Evolutionary conservation across 768 basidiomycete genomes (phyloP).

Genomic region (Boletus barrowsii): DNA sequence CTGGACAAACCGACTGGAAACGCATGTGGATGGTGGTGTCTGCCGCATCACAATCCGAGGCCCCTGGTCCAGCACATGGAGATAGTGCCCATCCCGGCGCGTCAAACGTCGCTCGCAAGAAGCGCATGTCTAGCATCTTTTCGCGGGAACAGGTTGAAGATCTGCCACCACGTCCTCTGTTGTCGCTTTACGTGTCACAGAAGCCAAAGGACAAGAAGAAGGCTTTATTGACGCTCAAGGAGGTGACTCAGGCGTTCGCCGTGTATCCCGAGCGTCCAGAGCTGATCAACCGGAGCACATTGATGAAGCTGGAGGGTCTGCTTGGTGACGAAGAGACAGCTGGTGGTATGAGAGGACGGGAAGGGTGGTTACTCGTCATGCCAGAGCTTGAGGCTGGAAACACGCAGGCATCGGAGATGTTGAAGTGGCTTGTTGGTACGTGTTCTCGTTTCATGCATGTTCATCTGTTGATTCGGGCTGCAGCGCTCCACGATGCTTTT

Average conservation of each 20-base stretch:
- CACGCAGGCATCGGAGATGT: conserved; percentile 74
- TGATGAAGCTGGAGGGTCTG: conserved; percentile 89
- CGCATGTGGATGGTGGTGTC: conserved; percentile 79
- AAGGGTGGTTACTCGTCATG: conserved; percentile 90
- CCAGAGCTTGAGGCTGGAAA: conserved; percentile 71
- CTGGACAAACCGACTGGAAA: conserved; percentile 99
- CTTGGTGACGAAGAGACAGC: conserved; percentile 75
- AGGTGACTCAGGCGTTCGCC: conserved; percentile 83
- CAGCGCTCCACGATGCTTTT: conserved; percentile 84
- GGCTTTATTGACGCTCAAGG: conserved; percentile 62
- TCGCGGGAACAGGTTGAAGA: conserved; percentile 44
- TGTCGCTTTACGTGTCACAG: conserved; percentile 59
- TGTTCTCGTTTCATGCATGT: conserved; percentile 5
- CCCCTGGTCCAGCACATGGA: conserved; percentile 21
- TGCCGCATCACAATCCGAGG: conserved; percentile 39
- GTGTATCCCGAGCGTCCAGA: conserved; percentile 97
- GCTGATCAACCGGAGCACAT: conserved; percentile 80
- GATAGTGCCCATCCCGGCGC: conserved; percentile 27
- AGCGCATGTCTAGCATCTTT: conserved; percentile 65
- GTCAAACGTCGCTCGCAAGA: conserved; percentile 33
- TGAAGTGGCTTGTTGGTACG: conserved; percentile 87
- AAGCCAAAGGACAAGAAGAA: conserved; percentile 76
- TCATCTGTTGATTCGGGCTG: conserved; percentile 10
- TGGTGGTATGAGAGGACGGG: conserved; percentile 62
- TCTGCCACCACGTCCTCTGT: conserved; percentile 36